Evolutionary conservation across 225 moss, liverwort and hornwort species (phyloP), one percentile per base, ranked within the genome.

Genomic region (Marchantia paleacea): DNA sequence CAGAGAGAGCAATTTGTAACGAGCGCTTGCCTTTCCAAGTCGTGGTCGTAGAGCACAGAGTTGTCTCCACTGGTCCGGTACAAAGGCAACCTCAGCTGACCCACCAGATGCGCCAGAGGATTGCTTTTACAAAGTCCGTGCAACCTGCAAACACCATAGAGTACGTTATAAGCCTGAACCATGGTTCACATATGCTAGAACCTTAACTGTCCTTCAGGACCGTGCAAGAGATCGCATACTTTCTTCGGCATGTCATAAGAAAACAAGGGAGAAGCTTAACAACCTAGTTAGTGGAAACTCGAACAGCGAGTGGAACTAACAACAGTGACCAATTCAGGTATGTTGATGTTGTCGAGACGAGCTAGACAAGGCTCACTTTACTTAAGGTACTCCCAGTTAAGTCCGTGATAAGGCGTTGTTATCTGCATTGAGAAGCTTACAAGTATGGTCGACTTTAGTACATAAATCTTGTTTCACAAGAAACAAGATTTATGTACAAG

Each of bases 61-160:
- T 99, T 95, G 77, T 99, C 99, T 75, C 94, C 99, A 85, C 99
- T 90, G 16, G 99, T 99, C 55, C 99, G 91, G 82, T 99, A 99
- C 83, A 99, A 86, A 29, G 93, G 89, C 74, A 99, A 65, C 52
- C 85, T 82, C n/a, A 99, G 85, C 80, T 92, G 92, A 76, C 91
- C 86, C 80, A 99, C 90, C 58, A 99, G 83, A 48, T 90, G 89
- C 29, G 97, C 97, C 60, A 99, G 83, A n/a, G 97, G 97, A 71
- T 99, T 99, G 75, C 87, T 90, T 85, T 91, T 92, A 81, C 93
- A 95, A 48, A 99, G 95, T 80, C 97, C 97, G 84, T 99, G 97
- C 85, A 99, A 85, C 97, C 97, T 97, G 85, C 79, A 76, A 75
- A 51, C 73, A 52, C 72, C 76, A 58, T 55, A 81, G 22, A 69